Conservation (phyloP, 116 monocot species). For the Dioscorea cayenensis region DNA sequence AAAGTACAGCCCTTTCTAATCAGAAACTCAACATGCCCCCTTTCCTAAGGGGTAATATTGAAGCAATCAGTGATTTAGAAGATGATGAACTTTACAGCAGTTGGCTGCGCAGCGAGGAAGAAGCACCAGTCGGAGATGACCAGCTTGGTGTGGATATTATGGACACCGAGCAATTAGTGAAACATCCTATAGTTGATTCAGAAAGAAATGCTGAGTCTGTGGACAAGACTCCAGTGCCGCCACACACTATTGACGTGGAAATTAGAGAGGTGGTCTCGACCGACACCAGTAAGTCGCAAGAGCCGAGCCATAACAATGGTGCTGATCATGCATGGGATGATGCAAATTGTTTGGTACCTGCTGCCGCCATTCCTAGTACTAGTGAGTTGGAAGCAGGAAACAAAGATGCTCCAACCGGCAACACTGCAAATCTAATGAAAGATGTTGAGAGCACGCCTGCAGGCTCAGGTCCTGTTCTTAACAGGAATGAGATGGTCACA, state of each 20-base stretch:
- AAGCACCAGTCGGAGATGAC: slow-evolving; percentile 5
- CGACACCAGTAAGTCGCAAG: neutral
- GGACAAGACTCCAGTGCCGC: neutral
- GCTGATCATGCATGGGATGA: neutral
- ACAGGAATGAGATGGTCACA: neutral
- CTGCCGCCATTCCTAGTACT: neutral
- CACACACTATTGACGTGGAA: slow-evolving; percentile 15
- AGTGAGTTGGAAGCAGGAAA: neutral
- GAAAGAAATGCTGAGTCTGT: neutral
- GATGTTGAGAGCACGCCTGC: neutral
- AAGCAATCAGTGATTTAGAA: slow-evolving; percentile 7
- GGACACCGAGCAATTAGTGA: neutral
- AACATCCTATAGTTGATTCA: slow-evolving; percentile 4
- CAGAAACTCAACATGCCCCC: slow-evolving; percentile 8
- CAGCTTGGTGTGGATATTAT: neutral
- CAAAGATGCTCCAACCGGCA: neutral
- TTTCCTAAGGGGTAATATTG: slow-evolving; percentile 1
- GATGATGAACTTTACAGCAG: slow-evolving; percentile 25
- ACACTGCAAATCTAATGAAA: neutral
- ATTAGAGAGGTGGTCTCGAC: slow-evolving; percentile 2
- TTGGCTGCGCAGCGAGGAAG: slow-evolving; percentile 19
- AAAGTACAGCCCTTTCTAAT: neutral
- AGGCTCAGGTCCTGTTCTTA: neutral
- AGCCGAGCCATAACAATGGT: neutral
- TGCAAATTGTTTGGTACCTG: too few species aligned